Percentiles rank a stretch among this genome's conserved stretches.
Conservation (phyloP, 2,329 filamentous ascomycete genomes). For the Trichoderma endophyticum region DNA sequence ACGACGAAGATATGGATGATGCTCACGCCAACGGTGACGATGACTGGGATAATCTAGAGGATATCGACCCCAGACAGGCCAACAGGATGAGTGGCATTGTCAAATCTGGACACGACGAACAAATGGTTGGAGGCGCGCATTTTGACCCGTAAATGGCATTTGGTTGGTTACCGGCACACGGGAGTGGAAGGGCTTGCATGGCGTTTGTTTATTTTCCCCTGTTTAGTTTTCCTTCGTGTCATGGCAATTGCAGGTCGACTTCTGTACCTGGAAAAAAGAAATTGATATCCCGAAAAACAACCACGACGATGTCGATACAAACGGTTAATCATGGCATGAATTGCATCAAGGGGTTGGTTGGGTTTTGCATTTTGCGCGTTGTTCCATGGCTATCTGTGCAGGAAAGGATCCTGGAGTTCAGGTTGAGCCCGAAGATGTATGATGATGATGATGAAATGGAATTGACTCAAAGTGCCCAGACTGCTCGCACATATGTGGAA, state of each 20-base stretch:
- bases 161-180: background rate
- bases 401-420: slow-evolving; percentile 23
- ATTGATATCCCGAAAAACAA: slow-evolving; percentile 26
- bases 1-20: slow-evolving; percentile 60
- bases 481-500: background rate
- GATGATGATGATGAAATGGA: slow-evolving; percentile 15
- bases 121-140: slow-evolving; percentile 60
- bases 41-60: slow-evolving; percentile 57
- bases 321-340: slow-evolving; percentile 36
- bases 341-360: slow-evolving; percentile 36
- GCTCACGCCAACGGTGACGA: slow-evolving; percentile 53
- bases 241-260: slow-evolving; percentile 23
- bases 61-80: slow-evolving; percentile 48
- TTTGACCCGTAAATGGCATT: slow-evolving; percentile 56
- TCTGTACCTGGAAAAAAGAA: slow-evolving; percentile 26
- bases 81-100: slow-evolving; percentile 65
- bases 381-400: slow-evolving; percentile 22
- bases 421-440: slow-evolving; percentile 18
- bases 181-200: background rate
- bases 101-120: slow-evolving; percentile 56
- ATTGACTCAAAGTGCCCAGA: slow-evolving; percentile 12
- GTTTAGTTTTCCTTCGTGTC: slow-evolving; percentile 26
- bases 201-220: slow-evolving; percentile 20
- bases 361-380: slow-evolving; percentile 30
- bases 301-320: slow-evolving; percentile 24